Base-by-base conservation (phyloP, 2,329 filamentous ascomycete genomes). In the Metarhizium rileyi region DNA sequence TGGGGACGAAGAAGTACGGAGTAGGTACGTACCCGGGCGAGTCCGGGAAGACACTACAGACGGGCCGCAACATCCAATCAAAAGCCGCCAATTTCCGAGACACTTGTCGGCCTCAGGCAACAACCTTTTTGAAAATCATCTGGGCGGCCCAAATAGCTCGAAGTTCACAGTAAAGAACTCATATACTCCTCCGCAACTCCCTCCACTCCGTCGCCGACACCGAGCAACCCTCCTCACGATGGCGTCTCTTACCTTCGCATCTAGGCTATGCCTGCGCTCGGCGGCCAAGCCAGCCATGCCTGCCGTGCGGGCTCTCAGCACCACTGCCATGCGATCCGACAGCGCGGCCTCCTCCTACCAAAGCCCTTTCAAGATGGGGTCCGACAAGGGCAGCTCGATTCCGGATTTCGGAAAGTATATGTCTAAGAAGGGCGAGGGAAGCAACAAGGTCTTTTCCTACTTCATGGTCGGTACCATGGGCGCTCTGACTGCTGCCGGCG, bases 391-490 rank as follows among this genome's bases (percentile, higher is more conserved):
- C 60, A 83, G 77, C 69, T 82, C 86, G 70, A 86, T 97, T 65
- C 93, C 93, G 60, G 83, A 87, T 74, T 97, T 95, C 72, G 81
- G 81, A 69, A 85, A 90, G 69, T 98, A 98, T 77, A 76, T 83
- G 72, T 84, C 80, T 71, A 83, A 81, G 67, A 74, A 75, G 57
- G 72, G 73, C 60, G 76, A 84, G 69, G 78, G 74, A 59, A 76
- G 77, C 64, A 95, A 95, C 74, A 86, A 90, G 76, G 76, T 95
- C 60, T 93, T 95, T 71, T 83, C 84, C 64, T 98, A 98, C 81
- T 97, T 98, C 75, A 95, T 97, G 88, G 93, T 95, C 59, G 93
- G 93, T 63, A 84, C 88, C 50, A 86, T 98, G 79, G 93, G 93
- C 67, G 86, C 93, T 64, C 78, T 97, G 68, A 83, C 86, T 57